Evolutionary conservation across 805 yeast species (phyloP), one percentile per base, ranked within the genome.

Genomic region (Torulaspora maleeae): DNA sequence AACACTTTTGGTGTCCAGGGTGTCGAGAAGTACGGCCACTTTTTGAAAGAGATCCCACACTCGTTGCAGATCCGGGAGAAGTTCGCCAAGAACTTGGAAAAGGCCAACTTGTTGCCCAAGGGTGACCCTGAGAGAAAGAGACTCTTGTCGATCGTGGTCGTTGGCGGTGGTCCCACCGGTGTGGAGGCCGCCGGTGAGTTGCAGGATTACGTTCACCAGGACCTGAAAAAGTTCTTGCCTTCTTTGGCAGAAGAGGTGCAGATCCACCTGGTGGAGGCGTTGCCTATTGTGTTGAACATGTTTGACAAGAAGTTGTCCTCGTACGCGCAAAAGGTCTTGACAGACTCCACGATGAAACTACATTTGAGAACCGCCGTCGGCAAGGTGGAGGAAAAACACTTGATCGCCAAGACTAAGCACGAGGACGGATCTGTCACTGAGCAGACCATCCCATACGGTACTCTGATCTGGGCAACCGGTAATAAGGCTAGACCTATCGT

Each of bases 101-200:
- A 86, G 57, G 95, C 96, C 37, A 82, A 84, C 66, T 72, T 85
- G 54, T 78, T 89, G 59, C 91, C 91, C 54, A 80, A 81, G 66
- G 78, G 76, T 50, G 86, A 79, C 56, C 82, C 81, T 38, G 95
- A 86, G 67, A 80, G 96, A 69, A 82, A 82, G 71, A 82, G 96
- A 68, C 76, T 90, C 55, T 75, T 90, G 67, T 84, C 86, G 48
- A 77, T 87, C 50, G 91, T 90, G 44, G 95, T 90, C 48, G 93
- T 91, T 58, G 97, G 97, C 60, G 97, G 96, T 70, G 97, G 97
- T 55, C 97, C 97, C 63, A 89, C 97, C 36, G 97, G 97, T 74
- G 96, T 89, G 48, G 97, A 89, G 72, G 84, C 89, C 55, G 96
- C 97, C 50, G 97, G 95, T 67, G 97, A 90, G 69, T 72, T 90